A percentile compares a stretch with the other conserved stretches of the same genome.
Conservation (phyloP, 208 protist genomes). For the Cochliopodium minus region DNA sequence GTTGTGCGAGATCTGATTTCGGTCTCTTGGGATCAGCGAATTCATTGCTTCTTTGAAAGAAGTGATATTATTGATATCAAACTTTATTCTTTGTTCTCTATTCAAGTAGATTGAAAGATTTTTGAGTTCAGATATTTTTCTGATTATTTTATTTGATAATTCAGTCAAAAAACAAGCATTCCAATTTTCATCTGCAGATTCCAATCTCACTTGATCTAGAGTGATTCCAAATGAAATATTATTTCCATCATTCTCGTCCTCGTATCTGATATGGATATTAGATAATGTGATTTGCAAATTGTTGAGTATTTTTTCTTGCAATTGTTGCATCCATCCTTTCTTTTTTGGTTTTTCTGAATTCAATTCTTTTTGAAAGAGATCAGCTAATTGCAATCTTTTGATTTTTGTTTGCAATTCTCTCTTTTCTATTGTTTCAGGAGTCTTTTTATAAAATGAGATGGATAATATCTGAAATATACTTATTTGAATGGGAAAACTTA, state of each 20-base stretch:
- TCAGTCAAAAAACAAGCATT: neutral
- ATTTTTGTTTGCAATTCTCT: neutral
- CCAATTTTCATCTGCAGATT: neutral
- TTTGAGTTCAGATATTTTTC: neutral
- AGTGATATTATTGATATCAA: neutral
- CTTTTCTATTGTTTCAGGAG: neutral
- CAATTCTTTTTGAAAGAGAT: neutral
- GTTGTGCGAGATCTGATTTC: neutral
- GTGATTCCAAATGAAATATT: neutral
- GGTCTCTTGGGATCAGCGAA: too few relatives aligned
- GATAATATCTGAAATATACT: neutral
- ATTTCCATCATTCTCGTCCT: neutral
- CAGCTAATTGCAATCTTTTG: too few relatives aligned
- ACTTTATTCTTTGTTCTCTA: neutral
- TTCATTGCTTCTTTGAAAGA: too few relatives aligned
- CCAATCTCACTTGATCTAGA: neutral
- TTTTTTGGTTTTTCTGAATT: neutral
- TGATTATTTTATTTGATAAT: neutral
- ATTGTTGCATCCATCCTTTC: neutral
- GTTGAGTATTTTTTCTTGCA: constrained; percentile 1
- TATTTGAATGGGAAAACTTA: too few relatives aligned
- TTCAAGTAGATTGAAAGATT: neutral
- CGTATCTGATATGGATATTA: constrained; percentile 2
- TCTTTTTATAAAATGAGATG: neutral
- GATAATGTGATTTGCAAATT: neutral